Percentiles rank a stretch among this genome's conserved stretches.
These are phyloP conservation scores for Lavandula angustifolia DNA, from an alignment of 257 asterid genomes.

Conservation along the genomic window DNA sequence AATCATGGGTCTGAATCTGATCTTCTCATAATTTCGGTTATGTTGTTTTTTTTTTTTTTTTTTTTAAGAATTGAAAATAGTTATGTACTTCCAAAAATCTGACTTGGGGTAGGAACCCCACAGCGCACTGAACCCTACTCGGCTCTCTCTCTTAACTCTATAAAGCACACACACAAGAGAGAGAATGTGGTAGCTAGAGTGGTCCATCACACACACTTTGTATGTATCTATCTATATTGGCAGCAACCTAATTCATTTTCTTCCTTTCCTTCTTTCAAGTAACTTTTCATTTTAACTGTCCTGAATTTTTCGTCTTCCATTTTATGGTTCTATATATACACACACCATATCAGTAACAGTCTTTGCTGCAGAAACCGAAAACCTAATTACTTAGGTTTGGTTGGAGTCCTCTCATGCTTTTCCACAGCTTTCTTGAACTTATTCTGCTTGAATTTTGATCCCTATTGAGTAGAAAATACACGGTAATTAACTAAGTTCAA, in stretches of 20 bases:
- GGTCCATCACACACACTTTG: constrained; percentile 49
- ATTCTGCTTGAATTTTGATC: constrained; percentile 23
- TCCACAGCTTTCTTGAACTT: constrained; percentile 99
- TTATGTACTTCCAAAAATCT: too few species aligned
- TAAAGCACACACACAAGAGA: constrained; percentile 36
- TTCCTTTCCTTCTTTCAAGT: too few species aligned
- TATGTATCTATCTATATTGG: constrained; percentile 19
- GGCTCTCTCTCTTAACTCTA: constrained; percentile 31
- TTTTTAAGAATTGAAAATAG: too few species aligned
- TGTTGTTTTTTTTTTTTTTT: too few species aligned
- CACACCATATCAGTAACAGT: not conserved
- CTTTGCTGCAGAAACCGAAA: not conserved
- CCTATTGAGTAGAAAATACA: too few species aligned
- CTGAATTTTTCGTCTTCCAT: not conserved
- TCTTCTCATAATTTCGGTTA: too few species aligned
- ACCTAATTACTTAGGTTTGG: not conserved
- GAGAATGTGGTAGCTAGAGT: constrained; percentile 41
- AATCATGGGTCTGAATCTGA: too few species aligned
- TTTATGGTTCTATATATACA: too few species aligned
- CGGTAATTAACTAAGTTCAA: constrained; percentile 53
- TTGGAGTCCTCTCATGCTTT: constrained; percentile 52
- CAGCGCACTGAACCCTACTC: constrained; percentile 55
- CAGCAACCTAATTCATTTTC: constrained; percentile 25
- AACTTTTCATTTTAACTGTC: not conserved
- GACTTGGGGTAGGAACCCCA: too few species aligned